Percentiles rank a stretch among this genome's conserved stretches.
phyloP scores from a whole-genome alignment of 1,284 basidiomycete genomes.

The Naganishia sp. region DNA sequence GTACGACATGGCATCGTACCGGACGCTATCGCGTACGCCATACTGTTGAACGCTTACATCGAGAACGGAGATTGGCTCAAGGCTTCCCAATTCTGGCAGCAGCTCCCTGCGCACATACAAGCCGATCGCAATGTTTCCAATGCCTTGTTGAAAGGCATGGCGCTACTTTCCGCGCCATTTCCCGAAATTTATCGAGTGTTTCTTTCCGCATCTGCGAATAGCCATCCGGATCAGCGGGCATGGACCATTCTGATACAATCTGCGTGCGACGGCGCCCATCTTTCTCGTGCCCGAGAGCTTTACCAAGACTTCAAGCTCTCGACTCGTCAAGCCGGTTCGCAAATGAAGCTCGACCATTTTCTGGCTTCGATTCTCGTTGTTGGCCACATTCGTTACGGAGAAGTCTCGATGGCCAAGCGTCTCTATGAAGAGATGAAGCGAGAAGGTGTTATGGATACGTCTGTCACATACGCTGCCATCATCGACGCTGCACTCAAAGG shows the following conservation, averaged over 20 bases:
- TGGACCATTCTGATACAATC: constrained; percentile 80
- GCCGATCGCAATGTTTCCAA: constrained; percentile 62
- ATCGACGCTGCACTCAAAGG: constrained; percentile 56
- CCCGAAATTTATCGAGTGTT: constrained; percentile 68
- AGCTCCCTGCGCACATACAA: constrained; percentile 52
- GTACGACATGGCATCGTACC: constrained; percentile 60
- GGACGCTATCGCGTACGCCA: constrained; percentile 65
- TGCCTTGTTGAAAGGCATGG: constrained; percentile 80
- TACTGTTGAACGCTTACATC: constrained; percentile 81
- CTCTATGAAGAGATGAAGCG: constrained; percentile 74
- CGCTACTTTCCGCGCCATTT: constrained; percentile 77
- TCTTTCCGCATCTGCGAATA: constrained; percentile 58
- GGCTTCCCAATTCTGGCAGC: constrained; percentile 39
- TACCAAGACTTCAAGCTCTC: constrained; percentile 23
- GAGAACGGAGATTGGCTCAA: constrained; percentile 68
- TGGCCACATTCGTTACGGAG: constrained; percentile 67
- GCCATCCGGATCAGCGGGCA: constrained; percentile 65
- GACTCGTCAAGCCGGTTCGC: not conserved
- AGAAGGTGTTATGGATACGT: constrained; percentile 68
- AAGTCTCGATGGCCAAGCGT: constrained; percentile 63
- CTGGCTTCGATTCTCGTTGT: constrained; percentile 83
- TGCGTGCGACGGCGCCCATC: constrained; percentile 69
- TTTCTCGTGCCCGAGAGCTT: constrained; percentile 11
- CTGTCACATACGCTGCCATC: constrained; percentile 72
- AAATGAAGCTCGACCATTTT: constrained; percentile 53